Evolutionary conservation across 2,329 filamentous ascomycete genomes (phyloP).

Genomic region (Colletotrichum sp.): DNA sequence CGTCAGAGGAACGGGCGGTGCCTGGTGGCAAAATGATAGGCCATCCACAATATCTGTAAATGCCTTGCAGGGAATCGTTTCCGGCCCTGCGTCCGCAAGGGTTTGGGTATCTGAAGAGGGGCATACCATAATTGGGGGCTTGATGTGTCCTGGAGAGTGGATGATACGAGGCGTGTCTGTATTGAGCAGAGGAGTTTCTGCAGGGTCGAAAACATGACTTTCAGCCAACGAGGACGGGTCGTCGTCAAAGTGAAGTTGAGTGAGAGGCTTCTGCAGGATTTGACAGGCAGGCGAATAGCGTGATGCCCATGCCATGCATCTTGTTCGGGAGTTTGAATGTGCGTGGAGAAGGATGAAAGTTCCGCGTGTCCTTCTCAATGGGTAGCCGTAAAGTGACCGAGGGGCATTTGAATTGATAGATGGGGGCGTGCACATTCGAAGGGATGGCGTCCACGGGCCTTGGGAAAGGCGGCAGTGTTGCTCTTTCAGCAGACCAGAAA

Average conservation of each 20-base stretch:
- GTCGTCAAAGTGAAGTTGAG: background rate
- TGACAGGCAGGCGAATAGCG: background rate
- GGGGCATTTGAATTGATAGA: background rate
- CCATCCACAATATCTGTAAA: background rate
- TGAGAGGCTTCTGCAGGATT: background rate
- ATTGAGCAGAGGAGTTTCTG: background rate
- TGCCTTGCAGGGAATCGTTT: background rate
- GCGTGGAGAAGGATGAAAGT: background rate
- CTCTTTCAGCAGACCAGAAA: background rate
- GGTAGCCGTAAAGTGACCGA: background rate
- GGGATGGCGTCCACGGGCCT: background rate
- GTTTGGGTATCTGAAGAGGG: background rate
- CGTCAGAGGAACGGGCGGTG: slow-evolving; percentile 1
- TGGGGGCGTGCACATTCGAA: background rate
- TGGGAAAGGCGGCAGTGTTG: background rate
- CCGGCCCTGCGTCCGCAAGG: background rate
- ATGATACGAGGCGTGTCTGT: background rate
- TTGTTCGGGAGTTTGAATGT: background rate
- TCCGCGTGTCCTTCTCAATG: background rate
- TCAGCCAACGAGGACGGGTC: background rate
- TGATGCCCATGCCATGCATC: background rate
- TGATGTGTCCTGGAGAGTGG: background rate
- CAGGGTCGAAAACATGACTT: background rate
- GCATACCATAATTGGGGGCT: background rate
- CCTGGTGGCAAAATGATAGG: slow-evolving; percentile 13